Percentiles rank a stretch among this genome's conserved stretches.
Evolutionary conservation across 176 grass and related monocot genomes (phyloP).

Genomic region (Tillandsia fasciculata): DNA sequence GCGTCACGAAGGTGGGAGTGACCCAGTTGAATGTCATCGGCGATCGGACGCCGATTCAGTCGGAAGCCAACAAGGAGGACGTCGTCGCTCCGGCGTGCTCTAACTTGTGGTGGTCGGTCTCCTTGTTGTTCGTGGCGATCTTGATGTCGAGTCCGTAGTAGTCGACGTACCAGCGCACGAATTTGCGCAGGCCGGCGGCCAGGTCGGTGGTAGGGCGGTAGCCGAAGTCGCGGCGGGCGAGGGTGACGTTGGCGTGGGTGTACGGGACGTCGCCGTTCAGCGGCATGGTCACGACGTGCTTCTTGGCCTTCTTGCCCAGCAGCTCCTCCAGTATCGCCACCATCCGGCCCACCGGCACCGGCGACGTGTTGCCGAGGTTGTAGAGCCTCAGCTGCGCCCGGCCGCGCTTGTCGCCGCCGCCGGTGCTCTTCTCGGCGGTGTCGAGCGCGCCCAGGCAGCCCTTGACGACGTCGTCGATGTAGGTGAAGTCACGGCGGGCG

Average conservation of each 20-base stretch:
- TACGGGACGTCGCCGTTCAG: constrained; percentile 93
- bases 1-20: no score
- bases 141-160: constrained; percentile 68
- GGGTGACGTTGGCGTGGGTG: constrained; percentile 91
- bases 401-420: constrained; percentile 46
- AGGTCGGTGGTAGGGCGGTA: constrained; percentile 81
- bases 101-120: not conserved
- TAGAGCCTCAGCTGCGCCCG: constrained; percentile 74
- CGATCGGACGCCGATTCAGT: no score
- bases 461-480: constrained; percentile 93
- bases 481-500: constrained; percentile 82
- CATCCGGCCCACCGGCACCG: constrained; percentile 76
- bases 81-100: no score
- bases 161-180: constrained; percentile 72
- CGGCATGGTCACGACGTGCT: constrained; percentile 70
- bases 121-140: not conserved
- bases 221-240: constrained; percentile 69
- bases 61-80: no score
- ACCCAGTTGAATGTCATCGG: no score
- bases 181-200: constrained; percentile 62
- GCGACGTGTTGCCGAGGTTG: constrained; percentile 94
- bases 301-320: constrained; percentile 88
- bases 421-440: constrained; percentile 66
- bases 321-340: constrained; percentile 73
- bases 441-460: constrained; percentile 83